phyloP scores from a whole-genome alignment of 2,329 filamentous ascomycete species.

The Davidsoniella eucalypti region DNA sequence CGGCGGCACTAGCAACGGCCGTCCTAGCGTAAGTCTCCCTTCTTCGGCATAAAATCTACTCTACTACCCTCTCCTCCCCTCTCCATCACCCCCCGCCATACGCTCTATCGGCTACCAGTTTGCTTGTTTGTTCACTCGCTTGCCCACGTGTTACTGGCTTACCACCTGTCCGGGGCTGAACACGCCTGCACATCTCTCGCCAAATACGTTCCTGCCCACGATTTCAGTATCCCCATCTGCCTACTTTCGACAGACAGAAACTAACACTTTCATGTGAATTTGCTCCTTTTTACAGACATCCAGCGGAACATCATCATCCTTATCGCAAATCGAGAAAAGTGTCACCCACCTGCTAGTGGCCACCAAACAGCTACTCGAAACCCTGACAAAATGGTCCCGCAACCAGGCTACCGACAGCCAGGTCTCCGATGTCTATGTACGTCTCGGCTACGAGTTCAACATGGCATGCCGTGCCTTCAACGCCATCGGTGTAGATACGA shows the following conservation, averaged over 20 bases:
- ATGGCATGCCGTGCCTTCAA: slow-evolving; percentile 95
- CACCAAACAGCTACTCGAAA: slow-evolving; percentile 94
- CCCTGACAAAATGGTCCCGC: slow-evolving; percentile 92
- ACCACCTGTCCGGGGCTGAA: too few relatives aligned
- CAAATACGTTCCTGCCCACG: neutral
- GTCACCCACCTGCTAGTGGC: slow-evolving; percentile 95
- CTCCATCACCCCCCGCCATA: too few relatives aligned
- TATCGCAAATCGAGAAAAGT: slow-evolving; percentile 97
- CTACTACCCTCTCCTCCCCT: neutral
- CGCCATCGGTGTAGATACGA: slow-evolving; percentile 89
- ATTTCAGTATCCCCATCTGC: neutral
- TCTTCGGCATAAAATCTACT: neutral
- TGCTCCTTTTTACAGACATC: slow-evolving; percentile 25
- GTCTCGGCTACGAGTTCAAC: slow-evolving; percentile 96
- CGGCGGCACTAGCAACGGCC: slow-evolving; percentile 24
- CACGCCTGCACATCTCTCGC: too few relatives aligned
- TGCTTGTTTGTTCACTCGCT: neutral
- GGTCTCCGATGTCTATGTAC: slow-evolving; percentile 95
- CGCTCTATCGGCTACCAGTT: too few relatives aligned
- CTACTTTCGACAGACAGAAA: neutral
- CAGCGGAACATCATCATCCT: slow-evolving; percentile 48
- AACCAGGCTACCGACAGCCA: slow-evolving; percentile 81
- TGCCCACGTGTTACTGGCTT: neutral
- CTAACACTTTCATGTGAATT: neutral
- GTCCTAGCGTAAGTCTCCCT: slow-evolving; percentile 38